Evolutionary conservation across 1,139 yeast genomes (phyloP), one percentile per base, ranked within the genome.

Genomic region (Pichia sp.): DNA sequence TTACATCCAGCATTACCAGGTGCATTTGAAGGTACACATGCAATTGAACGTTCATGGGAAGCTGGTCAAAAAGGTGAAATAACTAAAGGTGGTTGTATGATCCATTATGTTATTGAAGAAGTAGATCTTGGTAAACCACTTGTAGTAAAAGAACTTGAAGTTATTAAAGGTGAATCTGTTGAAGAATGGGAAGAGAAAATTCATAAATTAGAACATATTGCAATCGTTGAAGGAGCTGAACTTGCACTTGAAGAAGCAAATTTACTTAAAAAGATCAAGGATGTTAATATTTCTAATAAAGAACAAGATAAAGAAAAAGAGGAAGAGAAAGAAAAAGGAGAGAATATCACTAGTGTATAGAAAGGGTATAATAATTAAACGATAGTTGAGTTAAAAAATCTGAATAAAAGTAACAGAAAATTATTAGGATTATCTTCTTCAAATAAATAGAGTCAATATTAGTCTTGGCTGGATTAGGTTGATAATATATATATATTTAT

Each of bases 1-100:
- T 69, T 92, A 50, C 98, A 92, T 62, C 98, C 98, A 3, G 97
- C 98, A 0, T 75, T 92, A 47, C 98, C 98, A 2, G 96, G 96
- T 25, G 90, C 90, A 3, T 92, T 92, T 69, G 97, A 92, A 50
- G 98, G 98, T 4, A 90, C 95, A 10, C 90, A 87, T 66, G 97
- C 98, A 24, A 92, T 92, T 51, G 96, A 92, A 58, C 73, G 97
- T 57, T 96, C 97, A 0, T 90, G 95, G 92, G 73, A 87, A 58
- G 95, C 95, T 10, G 97, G 97, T 36, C 96, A 87, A 60, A 76
- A 74, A 40, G 95, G 95, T 9, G 76, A 75, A 50, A 75, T 85
- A 47, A 60, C 74, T 12, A 77, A 77, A 56, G 96, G 95, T n/a
- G 98, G 98, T 1, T 86, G 94, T 45, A 92, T 92, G 98, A 86